A percentile compares a stretch with the other conserved stretches of the same genome.
Evolutionary conservation across 306 rosid species (phyloP).

Genomic region (Trichosanthes truncata): DNA sequence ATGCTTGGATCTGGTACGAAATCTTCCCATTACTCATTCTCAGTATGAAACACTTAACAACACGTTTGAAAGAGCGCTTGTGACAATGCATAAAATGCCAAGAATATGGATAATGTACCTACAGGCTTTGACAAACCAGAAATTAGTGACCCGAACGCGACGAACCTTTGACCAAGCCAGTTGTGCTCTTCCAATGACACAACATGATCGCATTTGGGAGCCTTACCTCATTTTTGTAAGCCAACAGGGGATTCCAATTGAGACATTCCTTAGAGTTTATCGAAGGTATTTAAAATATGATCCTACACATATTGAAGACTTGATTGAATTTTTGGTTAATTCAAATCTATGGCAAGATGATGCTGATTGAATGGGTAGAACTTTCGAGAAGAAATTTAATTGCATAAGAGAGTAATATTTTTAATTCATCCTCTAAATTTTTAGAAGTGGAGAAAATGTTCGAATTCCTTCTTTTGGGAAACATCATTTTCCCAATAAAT

Average conservation of each 20-base stretch:
- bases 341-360: constrained; percentile 90
- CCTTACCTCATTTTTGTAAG: constrained; percentile 64
- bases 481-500: too few relatives aligned
- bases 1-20: constrained; percentile 67
- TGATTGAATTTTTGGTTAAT: constrained; percentile 61
- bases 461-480: too few relatives aligned
- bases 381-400: too few relatives aligned
- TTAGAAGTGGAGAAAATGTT: too few relatives aligned
- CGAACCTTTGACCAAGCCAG: constrained; percentile 75
- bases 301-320: constrained; percentile 77
- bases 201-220: constrained; percentile 93
- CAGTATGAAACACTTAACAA: constrained; percentile 56
- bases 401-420: too few relatives aligned
- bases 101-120: constrained; percentile 79
- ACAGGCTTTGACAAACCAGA: constrained; percentile 52
- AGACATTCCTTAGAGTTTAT: constrained; percentile 79
- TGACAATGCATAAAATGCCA: constrained; percentile 95
- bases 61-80: constrained; percentile 85
- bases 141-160: constrained; percentile 41
- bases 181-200: constrained; percentile 79
- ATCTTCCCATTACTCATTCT: constrained; percentile 50
- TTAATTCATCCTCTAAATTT: too few relatives aligned
- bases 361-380: too few relatives aligned
- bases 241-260: constrained; percentile 73
- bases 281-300: constrained; percentile 82